Evolutionary conservation across 129 eudicot genomes (phyloP).

Genomic region (Centaurea solstitialis): DNA sequence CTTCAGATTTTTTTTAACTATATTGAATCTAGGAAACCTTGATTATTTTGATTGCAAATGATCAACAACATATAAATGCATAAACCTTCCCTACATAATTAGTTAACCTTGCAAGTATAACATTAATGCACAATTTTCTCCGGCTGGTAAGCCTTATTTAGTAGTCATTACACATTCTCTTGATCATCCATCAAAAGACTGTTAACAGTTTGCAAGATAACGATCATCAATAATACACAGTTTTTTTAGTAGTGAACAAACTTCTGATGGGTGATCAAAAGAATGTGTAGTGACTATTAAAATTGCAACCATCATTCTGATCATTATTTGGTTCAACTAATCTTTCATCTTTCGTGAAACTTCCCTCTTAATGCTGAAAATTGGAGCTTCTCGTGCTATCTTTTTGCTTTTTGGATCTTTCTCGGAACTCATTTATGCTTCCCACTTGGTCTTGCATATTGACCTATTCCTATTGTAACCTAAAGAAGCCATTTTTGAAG

Average conservation of each 20-base stretch:
- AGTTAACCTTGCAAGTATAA: neutral
- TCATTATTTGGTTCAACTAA: slow-evolving; percentile 38
- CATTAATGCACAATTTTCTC: slow-evolving; percentile 28
- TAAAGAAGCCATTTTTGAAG: slow-evolving; percentile 63
- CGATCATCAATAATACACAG: too few species aligned
- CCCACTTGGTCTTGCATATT: slow-evolving; percentile 63
- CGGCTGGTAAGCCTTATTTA: slow-evolving; percentile 54
- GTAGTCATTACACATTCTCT: slow-evolving; percentile 52
- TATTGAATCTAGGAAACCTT: neutral
- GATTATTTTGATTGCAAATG: neutral
- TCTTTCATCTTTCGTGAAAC: slow-evolving; percentile 28
- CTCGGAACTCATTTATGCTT: slow-evolving; percentile 44
- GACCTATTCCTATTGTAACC: slow-evolving; percentile 55
- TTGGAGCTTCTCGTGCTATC: slow-evolving; percentile 46
- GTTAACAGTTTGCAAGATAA: too few species aligned
- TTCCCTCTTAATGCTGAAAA: slow-evolving; percentile 31
- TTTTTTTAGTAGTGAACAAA: too few species aligned
- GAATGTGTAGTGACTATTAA: too few species aligned
- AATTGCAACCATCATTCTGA: slow-evolving; percentile 53
- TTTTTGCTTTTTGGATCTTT: slow-evolving; percentile 50
- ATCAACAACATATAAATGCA: neutral
- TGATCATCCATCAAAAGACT: slow-evolving; percentile 74
- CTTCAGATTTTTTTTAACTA: neutral
- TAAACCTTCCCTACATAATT: neutral
- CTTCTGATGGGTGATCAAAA: too few species aligned